Evolutionary conservation across 164 flowering plant genomes (phyloP), one percentile per base, ranked within the genome.

Genomic region (Vitis rotundifolia): DNA sequence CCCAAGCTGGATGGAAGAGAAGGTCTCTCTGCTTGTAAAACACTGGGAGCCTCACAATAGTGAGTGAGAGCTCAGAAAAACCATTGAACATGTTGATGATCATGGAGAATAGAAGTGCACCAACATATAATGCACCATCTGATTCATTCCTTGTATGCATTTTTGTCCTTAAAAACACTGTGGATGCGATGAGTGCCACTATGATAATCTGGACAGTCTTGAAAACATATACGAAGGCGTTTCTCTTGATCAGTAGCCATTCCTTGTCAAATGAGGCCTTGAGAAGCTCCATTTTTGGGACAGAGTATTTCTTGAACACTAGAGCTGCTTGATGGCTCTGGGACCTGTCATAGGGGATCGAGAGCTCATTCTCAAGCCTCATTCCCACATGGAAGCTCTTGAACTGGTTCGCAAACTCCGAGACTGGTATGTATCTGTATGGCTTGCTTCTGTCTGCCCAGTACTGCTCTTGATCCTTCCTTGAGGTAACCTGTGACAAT

Each of bases 21-120:
- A 88, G 89, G 67, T 93, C 98, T 59, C 99, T 82, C 0, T 96
- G 98, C 88, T 96, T 96, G 80, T 91, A 92, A 68, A 96, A 89
- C 29, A 96, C 97, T 3, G 99, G 99, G 75, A 96, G 97, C 74
- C 99, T 86, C 8, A 31, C 22, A 49, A 96, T 88, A 19, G 87
- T 85, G 18, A 89, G 58, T 3, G 99, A 37, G 2, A 92, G 86
- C 84, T 96, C 99, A 2, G 99, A 72, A 48, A 93, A 92, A 1
- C 99, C 97, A 73, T 93, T 96, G 80, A 96, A 96, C 88, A 90
- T 89, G 81, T 91, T 93, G 9, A 70, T 78, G 68, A 92, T 75
- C 82, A 93, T 71, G 18, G 81, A 63, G 64, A 87, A 93, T 8
- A 91, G 19, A 9, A 96, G 83, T 9, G 96, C 97, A 22, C 99